phyloP scores from a whole-genome alignment of 2,329 filamentous ascomycete species.

The Sphaceloma murrayae region DNA sequence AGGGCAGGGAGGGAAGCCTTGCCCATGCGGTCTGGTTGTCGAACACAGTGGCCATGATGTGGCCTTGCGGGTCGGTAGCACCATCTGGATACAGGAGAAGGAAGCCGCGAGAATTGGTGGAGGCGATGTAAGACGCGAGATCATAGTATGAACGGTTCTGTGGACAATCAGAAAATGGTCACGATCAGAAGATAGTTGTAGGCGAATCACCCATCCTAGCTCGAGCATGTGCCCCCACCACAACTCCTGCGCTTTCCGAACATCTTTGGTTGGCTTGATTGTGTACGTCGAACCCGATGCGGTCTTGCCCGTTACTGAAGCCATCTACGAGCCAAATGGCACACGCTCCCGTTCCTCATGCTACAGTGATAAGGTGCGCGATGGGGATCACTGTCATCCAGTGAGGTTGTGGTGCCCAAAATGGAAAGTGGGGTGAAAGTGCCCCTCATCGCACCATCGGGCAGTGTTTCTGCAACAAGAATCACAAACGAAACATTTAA shows the following conservation, averaged over 20 bases:
- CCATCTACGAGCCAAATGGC: too few relatives aligned
- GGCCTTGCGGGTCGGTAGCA: slow-evolving; percentile 25
- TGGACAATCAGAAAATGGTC: slow-evolving; percentile 1
- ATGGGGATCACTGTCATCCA: background rate
- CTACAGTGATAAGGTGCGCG: background rate
- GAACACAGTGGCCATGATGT: slow-evolving; percentile 28
- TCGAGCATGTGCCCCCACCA: slow-evolving; percentile 31
- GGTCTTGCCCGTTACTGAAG: background rate
- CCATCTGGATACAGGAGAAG: slow-evolving; percentile 26
- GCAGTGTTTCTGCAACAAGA: too few relatives aligned
- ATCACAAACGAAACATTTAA: too few relatives aligned
- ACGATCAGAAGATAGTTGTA: background rate
- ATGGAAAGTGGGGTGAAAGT: slow-evolving; percentile 8
- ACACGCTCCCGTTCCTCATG: too few relatives aligned
- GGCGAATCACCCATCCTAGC: slow-evolving; percentile 28
- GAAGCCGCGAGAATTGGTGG: slow-evolving; percentile 25
- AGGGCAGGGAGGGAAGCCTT: background rate
- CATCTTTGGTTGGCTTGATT: slow-evolving; percentile 7
- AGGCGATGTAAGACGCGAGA: slow-evolving; percentile 27
- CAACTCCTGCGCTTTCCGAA: slow-evolving; percentile 17
- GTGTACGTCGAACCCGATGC: background rate
- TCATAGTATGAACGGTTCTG: slow-evolving; percentile 29
- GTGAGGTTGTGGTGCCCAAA: background rate
- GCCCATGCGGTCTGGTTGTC: slow-evolving; percentile 33
- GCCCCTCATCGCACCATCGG: too few relatives aligned